Base-by-base conservation (phyloP, 805 yeast species). In the Kazachstania martiniae region DNA sequence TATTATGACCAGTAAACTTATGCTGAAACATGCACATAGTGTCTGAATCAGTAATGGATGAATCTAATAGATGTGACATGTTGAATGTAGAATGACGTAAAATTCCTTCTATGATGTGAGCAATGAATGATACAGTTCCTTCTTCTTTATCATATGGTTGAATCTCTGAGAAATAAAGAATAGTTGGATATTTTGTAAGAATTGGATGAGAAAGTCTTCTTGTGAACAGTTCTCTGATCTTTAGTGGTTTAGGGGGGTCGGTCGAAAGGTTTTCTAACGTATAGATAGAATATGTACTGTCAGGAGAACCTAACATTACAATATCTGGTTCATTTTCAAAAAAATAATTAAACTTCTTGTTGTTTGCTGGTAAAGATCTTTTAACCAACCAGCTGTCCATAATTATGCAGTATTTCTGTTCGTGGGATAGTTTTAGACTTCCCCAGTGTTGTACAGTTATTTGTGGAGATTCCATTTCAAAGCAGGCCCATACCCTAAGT, bases 1-100 rank as follows among this genome's bases (percentile, higher is more conserved):
- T 86, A 34, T 74, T 70, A 49, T 86, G 95, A 1, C 97, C 97
- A 2, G 93, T 84, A 34, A 78, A 71, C 42, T 79, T 76, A 40
- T 75, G 67, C 16, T 64, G 59, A 8, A 75, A 41, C 22, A 19
- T 33, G 4, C 56, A 60, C 0, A 47, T 35, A 5, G 43, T 29
- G 5, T 40, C 27, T 2, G 27, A 19, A 21, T 18, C 21, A 15
- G 25, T 21, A 5, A 27, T 29, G 18, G 34, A 8, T 21, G 33
- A 29, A 33, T 37, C 19, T 44, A 54, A 22, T 33, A 58, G 21
- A 27, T 47, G 21, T 34, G 43, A 27, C 7, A 52, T 21, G 37
- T 54, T 49, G 13, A 59, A 23, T 21, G 44, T 43, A 9, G 58
- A 58, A 34, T 57, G 62, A 33, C 58, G 53, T 18, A 61, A 53